Percentiles rank a stretch among this genome's conserved stretches.
Evolutionary conservation across 495 filamentous ascomycete genomes (phyloP).

Genomic region (Penicillium manginii): DNA sequence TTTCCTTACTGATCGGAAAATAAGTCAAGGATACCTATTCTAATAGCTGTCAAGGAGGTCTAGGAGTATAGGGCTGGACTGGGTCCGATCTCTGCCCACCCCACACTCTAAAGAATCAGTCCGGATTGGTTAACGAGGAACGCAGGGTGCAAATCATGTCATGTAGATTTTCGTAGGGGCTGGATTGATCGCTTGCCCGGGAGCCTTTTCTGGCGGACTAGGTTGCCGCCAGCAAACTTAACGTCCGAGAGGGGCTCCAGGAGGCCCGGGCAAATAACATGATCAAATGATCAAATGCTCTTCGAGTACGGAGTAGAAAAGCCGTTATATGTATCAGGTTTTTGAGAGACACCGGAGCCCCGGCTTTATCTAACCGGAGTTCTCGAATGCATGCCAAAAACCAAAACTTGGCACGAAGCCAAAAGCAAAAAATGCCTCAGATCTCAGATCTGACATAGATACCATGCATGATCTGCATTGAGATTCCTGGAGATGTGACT

Average conservation of each 20-base stretch:
- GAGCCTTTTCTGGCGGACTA: not conserved
- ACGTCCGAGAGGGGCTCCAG: not conserved
- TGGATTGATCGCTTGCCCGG: not conserved
- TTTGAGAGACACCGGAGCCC: not conserved
- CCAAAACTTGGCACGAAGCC: not conserved
- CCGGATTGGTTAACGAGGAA: not conserved
- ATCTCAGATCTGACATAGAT: not conserved
- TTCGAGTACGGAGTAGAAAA: too few species aligned
- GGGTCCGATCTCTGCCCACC: not conserved
- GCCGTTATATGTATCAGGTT: too few species aligned
- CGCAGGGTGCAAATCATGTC: not conserved
- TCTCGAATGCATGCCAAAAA: not conserved
- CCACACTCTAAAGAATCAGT: not conserved
- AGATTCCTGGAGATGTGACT: not conserved
- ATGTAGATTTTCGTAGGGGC: not conserved
- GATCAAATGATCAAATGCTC: not conserved
- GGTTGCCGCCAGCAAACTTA: not conserved
- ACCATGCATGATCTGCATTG: too few species aligned
- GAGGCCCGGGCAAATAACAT: not conserved
- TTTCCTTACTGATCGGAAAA: not conserved
- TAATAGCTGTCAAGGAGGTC: not conserved
- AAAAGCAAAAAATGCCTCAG: conserved; percentile 1
- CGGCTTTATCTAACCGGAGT: not conserved
- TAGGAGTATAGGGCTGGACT: not conserved
- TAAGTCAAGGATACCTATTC: not conserved